Conservation (phyloP, 2,329 filamentous ascomycete species). For the Alternaria sp. region DNA sequence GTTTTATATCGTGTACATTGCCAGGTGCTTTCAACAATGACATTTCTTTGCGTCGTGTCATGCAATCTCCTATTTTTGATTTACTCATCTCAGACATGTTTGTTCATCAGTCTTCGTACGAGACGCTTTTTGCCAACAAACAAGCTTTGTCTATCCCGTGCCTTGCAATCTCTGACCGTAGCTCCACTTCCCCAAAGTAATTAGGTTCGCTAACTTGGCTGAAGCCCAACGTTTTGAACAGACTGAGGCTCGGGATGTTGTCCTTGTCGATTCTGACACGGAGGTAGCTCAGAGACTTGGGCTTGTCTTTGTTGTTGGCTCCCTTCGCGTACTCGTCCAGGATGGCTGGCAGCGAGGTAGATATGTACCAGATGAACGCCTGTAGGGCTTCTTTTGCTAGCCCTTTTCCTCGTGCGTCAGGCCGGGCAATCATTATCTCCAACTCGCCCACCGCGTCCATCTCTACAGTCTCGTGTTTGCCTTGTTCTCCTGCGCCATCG, state of each 20-base stretch:
- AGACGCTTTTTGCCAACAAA: background rate
- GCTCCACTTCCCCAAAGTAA: constrained; percentile 73
- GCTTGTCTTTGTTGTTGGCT: constrained; percentile 6
- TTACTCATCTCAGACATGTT: background rate
- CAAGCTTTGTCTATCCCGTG: background rate
- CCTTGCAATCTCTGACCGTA: background rate
- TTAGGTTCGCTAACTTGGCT: constrained; percentile 60
- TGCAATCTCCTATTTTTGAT: background rate
- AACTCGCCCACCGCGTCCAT: constrained; percentile 68
- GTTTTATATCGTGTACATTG: constrained; percentile 51
- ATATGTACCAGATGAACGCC: constrained; percentile 73
- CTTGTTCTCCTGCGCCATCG: constrained; percentile 12
- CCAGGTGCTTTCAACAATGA: constrained; percentile 45
- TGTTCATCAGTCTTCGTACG: background rate
- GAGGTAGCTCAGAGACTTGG: constrained; percentile 53
- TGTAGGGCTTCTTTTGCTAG: constrained; percentile 70
- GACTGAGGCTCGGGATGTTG: constrained; percentile 63
- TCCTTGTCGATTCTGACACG: constrained; percentile 67
- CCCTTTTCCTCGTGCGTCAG: constrained; percentile 65
- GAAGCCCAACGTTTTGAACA: constrained; percentile 70
- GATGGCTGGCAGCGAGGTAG: constrained; percentile 60
- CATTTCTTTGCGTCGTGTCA: constrained; percentile 23
- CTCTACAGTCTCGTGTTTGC: background rate
- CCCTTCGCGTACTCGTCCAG: constrained; percentile 60
- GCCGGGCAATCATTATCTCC: constrained; percentile 82